Percentiles rank a stretch among this genome's conserved stretches.
phyloP scores from a whole-genome alignment of 768 basidiomycete genomes.

The Termitomyces sp. region DNA sequence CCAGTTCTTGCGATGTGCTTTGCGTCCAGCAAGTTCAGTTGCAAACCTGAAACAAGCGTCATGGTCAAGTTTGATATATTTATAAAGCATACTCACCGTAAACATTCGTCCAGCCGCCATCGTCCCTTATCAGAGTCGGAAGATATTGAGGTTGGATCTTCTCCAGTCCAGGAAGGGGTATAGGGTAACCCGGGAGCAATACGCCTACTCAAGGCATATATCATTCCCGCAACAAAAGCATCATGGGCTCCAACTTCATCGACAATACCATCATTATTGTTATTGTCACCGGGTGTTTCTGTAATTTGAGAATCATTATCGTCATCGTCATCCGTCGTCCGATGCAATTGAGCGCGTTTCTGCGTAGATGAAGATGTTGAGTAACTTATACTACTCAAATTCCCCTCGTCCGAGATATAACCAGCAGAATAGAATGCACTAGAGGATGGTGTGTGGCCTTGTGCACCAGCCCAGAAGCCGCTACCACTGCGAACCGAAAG shows the following conservation, averaged over 20 bases:
- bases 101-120: constrained; percentile 81
- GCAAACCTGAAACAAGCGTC: constrained; percentile 55
- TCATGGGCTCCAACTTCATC: constrained; percentile 81
- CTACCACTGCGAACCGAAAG: constrained; percentile 63
- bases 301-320: constrained; percentile 59
- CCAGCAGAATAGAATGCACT: constrained; percentile 47
- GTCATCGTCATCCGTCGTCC: constrained; percentile 39
- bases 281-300: constrained; percentile 40
- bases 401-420: constrained; percentile 18
- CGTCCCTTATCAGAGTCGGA: constrained; percentile 44
- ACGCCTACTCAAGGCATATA: constrained; percentile 71
- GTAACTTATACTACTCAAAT: constrained; percentile 23
- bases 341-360: constrained; percentile 14
- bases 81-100: constrained; percentile 47
- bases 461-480: constrained; percentile 69
- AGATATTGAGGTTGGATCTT: constrained; percentile 23
- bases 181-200: constrained; percentile 77
- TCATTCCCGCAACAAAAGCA: constrained; percentile 86
- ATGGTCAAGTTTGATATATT: not conserved
- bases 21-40: constrained; percentile 77
- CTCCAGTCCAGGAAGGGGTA: constrained; percentile 49
- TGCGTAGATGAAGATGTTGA: constrained; percentile 20
- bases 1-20: constrained; percentile 61
- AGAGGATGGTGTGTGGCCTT: constrained; percentile 51
- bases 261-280: constrained; percentile 39